Conservation (phyloP, 345 rosid species). For the Euclidium syriacum region DNA sequence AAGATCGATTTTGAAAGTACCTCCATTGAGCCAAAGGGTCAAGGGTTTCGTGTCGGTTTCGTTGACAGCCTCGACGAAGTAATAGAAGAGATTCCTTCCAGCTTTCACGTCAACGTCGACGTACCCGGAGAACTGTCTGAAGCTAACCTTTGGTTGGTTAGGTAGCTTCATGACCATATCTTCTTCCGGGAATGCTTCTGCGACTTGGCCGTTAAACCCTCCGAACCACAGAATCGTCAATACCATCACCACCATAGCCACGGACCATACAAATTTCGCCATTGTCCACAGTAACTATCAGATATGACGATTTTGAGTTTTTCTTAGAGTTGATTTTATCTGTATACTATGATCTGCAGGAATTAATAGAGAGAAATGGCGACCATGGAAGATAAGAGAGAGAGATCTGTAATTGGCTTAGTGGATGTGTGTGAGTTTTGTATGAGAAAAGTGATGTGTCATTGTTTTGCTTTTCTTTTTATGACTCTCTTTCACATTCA, state of each 20-base stretch:
- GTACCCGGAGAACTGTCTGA: conserved; percentile 71
- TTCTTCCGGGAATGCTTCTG: conserved; percentile 46
- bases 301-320: no score
- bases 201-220: neutral
- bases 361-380: no score
- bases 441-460: no score
- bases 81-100: conserved; percentile 81
- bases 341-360: no score
- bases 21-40: conserved; percentile 94
- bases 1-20: conserved; percentile 27
- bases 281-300: no score
- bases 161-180: conserved; percentile 69
- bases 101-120: conserved; percentile 56
- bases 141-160: conserved; percentile 70
- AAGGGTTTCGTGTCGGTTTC: conserved; percentile 58
- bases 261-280: neutral
- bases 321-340: no score
- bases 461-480: no score
- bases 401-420: no score
- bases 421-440: no score
- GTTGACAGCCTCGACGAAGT: conserved; percentile 67
- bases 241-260: neutral
- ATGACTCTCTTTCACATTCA: no score
- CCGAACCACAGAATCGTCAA: no score
- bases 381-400: no score